A percentile compares a stretch with the other conserved stretches of the same genome.
phyloP scores from a whole-genome alignment of 371 early-diverging fungal genomes.

The Paraphysoderma sedebokerense region DNA sequence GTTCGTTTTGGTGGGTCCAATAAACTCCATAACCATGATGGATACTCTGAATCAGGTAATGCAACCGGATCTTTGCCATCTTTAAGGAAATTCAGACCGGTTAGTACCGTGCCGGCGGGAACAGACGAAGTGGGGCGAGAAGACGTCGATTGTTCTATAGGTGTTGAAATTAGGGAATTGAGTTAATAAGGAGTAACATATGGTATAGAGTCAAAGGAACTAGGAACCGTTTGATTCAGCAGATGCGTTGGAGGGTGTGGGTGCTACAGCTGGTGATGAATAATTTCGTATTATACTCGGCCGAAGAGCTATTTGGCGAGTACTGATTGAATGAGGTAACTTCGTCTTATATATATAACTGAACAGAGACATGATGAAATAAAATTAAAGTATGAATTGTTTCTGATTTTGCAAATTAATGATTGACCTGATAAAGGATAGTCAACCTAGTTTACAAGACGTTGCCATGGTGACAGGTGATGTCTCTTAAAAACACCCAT shows the following conservation, averaged over 20 bases:
- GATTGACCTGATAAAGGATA: no score
- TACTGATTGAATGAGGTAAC: no score
- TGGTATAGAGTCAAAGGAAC: constrained; percentile 2
- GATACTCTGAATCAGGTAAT: constrained; percentile 66
- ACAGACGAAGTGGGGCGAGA: constrained; percentile 26
- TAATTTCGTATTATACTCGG: constrained; percentile 1
- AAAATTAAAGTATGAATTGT: no score
- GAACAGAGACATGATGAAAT: no score
- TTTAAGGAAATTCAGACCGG: constrained; percentile 67
- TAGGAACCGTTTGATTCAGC: constrained; percentile 8
- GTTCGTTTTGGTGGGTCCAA: constrained; percentile 38
- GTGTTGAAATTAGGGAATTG: background rate
- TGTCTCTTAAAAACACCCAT: no score
- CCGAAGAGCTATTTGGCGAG: constrained; percentile 6
- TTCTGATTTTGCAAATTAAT: no score
- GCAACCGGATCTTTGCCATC: constrained; percentile 75
- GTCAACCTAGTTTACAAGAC: no score
- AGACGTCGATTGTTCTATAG: background rate
- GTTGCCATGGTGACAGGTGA: no score
- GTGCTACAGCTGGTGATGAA: constrained; percentile 9
- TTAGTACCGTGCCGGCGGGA: constrained; percentile 59
- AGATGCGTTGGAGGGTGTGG: background rate
- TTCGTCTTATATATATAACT: no score
- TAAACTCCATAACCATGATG: constrained; percentile 81
- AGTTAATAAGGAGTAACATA: constrained; percentile 9